A percentile compares a stretch with the other conserved stretches of the same genome.
These are phyloP conservation scores for Candida frijolesensis DNA, from an alignment of 1,139 yeast genomes.

Conservation along the genomic window DNA sequence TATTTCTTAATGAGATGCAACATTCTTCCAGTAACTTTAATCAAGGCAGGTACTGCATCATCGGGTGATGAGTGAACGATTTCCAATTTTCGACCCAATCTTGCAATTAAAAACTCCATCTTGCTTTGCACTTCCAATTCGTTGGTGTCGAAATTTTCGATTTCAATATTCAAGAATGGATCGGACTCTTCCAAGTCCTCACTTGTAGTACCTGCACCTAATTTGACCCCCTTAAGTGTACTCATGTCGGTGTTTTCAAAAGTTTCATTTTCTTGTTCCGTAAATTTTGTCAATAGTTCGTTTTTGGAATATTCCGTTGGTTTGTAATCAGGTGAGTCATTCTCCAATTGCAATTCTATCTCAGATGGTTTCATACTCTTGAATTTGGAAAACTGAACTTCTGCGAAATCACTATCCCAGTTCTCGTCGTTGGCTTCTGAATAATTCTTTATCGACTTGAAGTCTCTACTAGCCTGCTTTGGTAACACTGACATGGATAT, in stretches of 20 bases:
- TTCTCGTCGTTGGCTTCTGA: slow-evolving; percentile 34
- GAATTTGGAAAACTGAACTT: slow-evolving; percentile 16
- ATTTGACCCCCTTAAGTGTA: background rate
- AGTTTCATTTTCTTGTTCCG: slow-evolving; percentile 27
- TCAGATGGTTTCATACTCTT: slow-evolving; percentile 5
- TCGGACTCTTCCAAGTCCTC: slow-evolving; percentile 30
- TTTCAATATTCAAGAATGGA: slow-evolving; percentile 43
- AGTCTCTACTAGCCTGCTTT: slow-evolving; percentile 15
- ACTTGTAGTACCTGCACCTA: background rate
- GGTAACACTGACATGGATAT: slow-evolving; percentile 4
- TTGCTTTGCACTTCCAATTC: slow-evolving; percentile 47
- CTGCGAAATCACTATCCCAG: slow-evolving; percentile 40
- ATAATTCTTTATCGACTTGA: slow-evolving; percentile 28
- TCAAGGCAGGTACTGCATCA: slow-evolving; percentile 31
- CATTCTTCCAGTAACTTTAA: slow-evolving; percentile 44
- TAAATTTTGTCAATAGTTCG: slow-evolving; percentile 33
- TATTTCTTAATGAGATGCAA: slow-evolving; percentile 45
- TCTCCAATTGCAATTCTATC: background rate
- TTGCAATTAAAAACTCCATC: slow-evolving; percentile 42
- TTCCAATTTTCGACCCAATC: slow-evolving; percentile 37
- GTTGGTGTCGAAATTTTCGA: slow-evolving; percentile 45
- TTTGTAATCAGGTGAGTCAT: background rate
- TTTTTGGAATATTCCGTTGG: slow-evolving; percentile 21
- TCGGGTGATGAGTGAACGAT: slow-evolving; percentile 33
- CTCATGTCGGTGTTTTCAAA: slow-evolving; percentile 7